Evolutionary conservation across 2,329 filamentous ascomycete genomes (phyloP).

Genomic region (Ophiostoma sp.): DNA sequence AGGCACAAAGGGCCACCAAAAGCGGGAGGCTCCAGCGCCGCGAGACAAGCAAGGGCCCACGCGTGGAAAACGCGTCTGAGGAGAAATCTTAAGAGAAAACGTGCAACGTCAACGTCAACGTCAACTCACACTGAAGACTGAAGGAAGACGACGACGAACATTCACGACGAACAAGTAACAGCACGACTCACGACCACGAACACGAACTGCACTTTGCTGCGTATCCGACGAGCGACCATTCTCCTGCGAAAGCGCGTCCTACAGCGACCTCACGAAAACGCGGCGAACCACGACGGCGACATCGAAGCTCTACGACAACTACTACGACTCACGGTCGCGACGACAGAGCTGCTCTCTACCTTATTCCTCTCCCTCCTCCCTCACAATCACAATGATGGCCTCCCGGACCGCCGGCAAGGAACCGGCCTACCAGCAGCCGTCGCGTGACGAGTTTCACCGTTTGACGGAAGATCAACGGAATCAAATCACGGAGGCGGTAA

Average conservation of each 20-base stretch:
- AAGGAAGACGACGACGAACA: not conserved
- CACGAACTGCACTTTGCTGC: not conserved
- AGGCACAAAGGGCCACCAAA: conserved; percentile 4
- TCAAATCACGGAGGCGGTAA: conserved; percentile 89
- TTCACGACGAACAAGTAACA: not conserved
- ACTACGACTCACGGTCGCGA: not conserved
- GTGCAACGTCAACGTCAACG: not conserved
- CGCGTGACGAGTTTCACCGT: conserved; percentile 41
- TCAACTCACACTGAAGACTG: not conserved
- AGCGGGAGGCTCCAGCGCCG: not conserved
- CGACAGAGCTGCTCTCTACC: not conserved
- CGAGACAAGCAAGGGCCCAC: not conserved
- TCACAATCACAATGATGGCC: conserved; percentile 30
- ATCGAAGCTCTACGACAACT: not conserved
- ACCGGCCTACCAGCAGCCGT: conserved; percentile 35
- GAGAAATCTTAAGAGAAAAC: not conserved
- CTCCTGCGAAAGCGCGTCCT: not conserved
- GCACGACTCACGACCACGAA: not conserved
- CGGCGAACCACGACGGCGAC: not conserved
- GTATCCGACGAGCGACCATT: not conserved
- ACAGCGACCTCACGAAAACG: not conserved
- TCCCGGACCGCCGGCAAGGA: conserved; percentile 31
- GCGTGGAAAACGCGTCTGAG: conserved; percentile 17
- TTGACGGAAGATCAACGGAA: conserved; percentile 86
- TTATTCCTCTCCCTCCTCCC: no score